Conservation (phyloP, 2,329 filamentous ascomycete genomes). For the Pezicula carpinea region DNA sequence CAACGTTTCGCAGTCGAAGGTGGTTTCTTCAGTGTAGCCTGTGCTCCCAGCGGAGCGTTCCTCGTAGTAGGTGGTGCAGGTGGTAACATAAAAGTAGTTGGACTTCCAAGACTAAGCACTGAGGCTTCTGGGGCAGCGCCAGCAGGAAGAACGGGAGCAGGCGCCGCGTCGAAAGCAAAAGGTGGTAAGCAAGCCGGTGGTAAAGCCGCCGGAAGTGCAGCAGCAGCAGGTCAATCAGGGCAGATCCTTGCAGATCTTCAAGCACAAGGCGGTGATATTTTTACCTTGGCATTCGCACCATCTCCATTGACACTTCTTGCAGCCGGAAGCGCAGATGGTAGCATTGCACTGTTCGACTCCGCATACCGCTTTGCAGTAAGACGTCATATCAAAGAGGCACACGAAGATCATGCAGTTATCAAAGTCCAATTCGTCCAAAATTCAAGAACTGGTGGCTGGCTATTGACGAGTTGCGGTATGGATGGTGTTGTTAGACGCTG, state of each 20-base stretch:
- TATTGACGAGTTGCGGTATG: conserved; percentile 85
- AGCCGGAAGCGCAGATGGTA: conserved; percentile 67
- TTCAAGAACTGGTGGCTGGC: conserved; percentile 48
- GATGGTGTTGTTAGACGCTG: conserved; percentile 87
- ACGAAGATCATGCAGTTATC: conserved; percentile 85
- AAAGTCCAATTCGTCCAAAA: conserved; percentile 80
- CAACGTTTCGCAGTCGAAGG: conserved; percentile 90
- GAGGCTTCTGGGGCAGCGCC: conserved; percentile 19
- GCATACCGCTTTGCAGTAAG: conserved; percentile 83
- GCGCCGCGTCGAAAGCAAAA: conserved; percentile 19
- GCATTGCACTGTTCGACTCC: conserved; percentile 81
- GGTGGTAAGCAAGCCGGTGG: conserved; percentile 30
- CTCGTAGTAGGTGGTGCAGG: conserved; percentile 84
- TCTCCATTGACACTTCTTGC: conserved; percentile 50
- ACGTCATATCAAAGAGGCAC: conserved; percentile 73
- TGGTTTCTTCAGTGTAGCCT: conserved; percentile 80
- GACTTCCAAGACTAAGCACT: conserved; percentile 60
- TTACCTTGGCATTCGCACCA: conserved; percentile 66
- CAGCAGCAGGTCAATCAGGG: conserved; percentile 48
- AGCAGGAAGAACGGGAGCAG: conserved; percentile 20
- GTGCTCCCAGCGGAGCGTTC: conserved; percentile 75
- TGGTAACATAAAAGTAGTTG: conserved; percentile 79
- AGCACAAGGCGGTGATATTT: conserved; percentile 73
- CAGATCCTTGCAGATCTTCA: conserved; percentile 80
- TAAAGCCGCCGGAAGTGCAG: conserved; percentile 34